Evolutionary conservation across 441 rosid genomes (phyloP).

Genomic region (Manihot esculenta): DNA sequence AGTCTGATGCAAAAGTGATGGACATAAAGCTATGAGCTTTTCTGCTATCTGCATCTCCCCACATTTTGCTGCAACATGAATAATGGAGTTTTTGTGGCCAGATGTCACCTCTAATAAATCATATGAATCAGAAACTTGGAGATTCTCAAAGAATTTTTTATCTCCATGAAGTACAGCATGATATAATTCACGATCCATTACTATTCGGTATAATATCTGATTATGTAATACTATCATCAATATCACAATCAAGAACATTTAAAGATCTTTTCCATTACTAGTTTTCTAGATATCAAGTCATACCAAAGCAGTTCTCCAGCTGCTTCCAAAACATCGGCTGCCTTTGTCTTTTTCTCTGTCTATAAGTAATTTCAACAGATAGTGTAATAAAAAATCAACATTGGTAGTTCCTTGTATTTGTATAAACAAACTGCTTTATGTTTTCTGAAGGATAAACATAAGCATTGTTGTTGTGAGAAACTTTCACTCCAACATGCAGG

Average conservation of each 20-base stretch:
- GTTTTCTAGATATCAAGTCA: neutral
- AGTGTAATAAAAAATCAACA: neutral
- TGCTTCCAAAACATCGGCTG: neutral
- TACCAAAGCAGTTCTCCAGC: neutral
- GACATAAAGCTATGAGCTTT: conserved; percentile 9
- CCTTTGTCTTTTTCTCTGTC: conserved; percentile 8
- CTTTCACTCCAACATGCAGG: neutral
- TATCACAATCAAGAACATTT: neutral
- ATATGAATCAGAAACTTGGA: neutral
- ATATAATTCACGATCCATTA: conserved; percentile 20
- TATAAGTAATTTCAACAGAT: neutral
- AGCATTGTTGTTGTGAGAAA: too few species aligned
- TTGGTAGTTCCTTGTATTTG: neutral
- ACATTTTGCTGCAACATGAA: conserved; percentile 26
- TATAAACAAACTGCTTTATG: too few species aligned
- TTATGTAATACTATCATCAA: too few species aligned
- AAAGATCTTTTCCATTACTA: neutral
- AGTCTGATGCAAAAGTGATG: neutral
- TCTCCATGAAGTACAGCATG: conserved; percentile 12
- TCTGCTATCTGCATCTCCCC: conserved; percentile 8
- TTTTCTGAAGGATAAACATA: too few species aligned
- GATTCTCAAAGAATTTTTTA: neutral
- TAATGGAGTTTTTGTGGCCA: conserved; percentile 17
- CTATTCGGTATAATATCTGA: too few species aligned
- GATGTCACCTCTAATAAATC: conserved; percentile 5